Evolutionary conservation across 805 yeast species (phyloP), one percentile per base, ranked within the genome.

Genomic region (Lipomyces sp.): DNA sequence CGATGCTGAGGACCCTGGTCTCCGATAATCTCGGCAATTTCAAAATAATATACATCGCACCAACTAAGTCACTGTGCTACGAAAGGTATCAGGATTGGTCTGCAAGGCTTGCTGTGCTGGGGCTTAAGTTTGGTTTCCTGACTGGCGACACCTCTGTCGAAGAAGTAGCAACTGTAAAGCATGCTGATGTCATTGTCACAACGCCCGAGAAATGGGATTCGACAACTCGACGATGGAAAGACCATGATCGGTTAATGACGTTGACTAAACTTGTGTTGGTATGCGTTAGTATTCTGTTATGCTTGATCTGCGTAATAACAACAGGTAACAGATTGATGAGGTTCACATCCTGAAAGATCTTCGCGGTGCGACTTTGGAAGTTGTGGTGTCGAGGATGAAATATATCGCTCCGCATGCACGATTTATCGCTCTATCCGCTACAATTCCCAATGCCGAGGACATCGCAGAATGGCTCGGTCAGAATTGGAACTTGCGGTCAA

Each of bases 201-300:
- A 86, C 89, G 0, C 88, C 89, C 3, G 89, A 86, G 73, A 86
- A 86, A 73, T 85, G 87, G 87, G 88, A 86, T 71, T 76, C 83
- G 55, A 75, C 85, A 64, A 84, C 88, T 0, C 77, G 88, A 69
- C 82, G 80, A 69, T 81, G 86, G 85, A 71, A 75, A 2, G 85
- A 84, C 69, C 82, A 60, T 34, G 67, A 64, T 32, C 77, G 74
- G 39, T 64, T 81, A 18, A 79, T 83, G 71, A 75, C 79, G 73
- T 72, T 82, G 71, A 72, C 83, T 62, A 79, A 80, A 73, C 79
- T 87, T 67, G 73, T 87, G 54, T 69, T 82, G 50, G 75, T 69
- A 59, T 6, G 72, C 83, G 34, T 92, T 85, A 57, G 75, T 90
- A 39, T 72, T 90, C 1, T 82, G 92, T 13, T 18, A 6, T 8